Evolutionary conservation across 805 yeast genomes (phyloP).

Genomic region (Pichia manshurica): DNA sequence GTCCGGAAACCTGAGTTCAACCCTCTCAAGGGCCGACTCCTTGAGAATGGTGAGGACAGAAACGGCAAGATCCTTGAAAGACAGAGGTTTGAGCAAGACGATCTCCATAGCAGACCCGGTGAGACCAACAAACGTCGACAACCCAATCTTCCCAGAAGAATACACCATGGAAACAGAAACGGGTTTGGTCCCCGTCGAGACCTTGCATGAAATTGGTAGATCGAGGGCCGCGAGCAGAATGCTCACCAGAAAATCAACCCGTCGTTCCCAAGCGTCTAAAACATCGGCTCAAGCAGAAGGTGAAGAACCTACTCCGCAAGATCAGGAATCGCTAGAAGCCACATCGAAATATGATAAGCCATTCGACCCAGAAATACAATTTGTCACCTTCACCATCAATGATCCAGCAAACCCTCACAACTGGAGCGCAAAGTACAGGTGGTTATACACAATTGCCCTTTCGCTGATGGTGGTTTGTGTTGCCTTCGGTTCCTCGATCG

Average conservation of each 20-base stretch:
- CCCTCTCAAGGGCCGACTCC: constrained; percentile 30
- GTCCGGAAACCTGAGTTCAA: constrained; percentile 28
- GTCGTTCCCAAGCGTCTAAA: constrained; percentile 23
- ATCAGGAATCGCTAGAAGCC: constrained; percentile 16
- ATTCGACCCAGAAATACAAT: constrained; percentile 65
- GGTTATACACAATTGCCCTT: constrained; percentile 63
- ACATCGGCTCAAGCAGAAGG: constrained; percentile 15
- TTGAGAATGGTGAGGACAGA: constrained; percentile 54
- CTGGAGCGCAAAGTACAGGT: constrained; percentile 55
- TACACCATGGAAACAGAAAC: constrained; percentile 83
- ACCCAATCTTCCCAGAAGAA: constrained; percentile 88
- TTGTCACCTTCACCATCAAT: constrained; percentile 71
- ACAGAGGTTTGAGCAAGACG: constrained; percentile 52
- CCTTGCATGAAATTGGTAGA: constrained; percentile 66
- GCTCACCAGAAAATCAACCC: constrained; percentile 18
- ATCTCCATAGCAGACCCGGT: constrained; percentile 52
- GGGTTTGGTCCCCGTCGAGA: constrained; percentile 77
- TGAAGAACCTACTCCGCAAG: constrained; percentile 13
- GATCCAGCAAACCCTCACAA: constrained; percentile 92
- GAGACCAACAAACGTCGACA: constrained; percentile 46
- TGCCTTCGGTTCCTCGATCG: constrained; percentile 89
- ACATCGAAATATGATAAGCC: constrained; percentile 10
- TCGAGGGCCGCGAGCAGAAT: constrained; percentile 19
- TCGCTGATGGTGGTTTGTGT: constrained; percentile 78
- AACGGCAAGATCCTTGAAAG: constrained; percentile 63